Base-by-base conservation (phyloP, 371 early-diverging fungal species). In the Syncephalastrum contaminatum region DNA sequence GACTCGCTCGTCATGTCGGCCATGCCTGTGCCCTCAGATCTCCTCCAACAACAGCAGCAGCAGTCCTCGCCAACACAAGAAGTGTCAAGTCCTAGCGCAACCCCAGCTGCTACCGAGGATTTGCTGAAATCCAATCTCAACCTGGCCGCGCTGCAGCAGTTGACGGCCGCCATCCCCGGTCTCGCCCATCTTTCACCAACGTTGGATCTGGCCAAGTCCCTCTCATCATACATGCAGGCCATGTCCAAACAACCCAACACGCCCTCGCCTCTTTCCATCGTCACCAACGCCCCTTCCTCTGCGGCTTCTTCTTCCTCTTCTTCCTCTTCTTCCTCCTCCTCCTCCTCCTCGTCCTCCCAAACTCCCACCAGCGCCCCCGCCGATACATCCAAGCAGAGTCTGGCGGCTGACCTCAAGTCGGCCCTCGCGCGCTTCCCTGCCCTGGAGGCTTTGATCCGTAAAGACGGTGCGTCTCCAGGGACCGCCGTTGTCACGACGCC, bases 101-200 rank as follows among this genome's bases (percentile, higher is more conserved):
- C 44, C 25, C 7, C 51, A 14, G 15, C 36, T 58, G 25, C 52
- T 61, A 15, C 55, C 66, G 15, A 65, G 63, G 70, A 75, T 45
- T 40, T 68, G 2, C 36, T 69, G 0, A 73, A 67, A 58, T 62
- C 71, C 41, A 72, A 69, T 45, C 50, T 76, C 3, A 77, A 77
- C 43, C 57, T 77, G 27, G 65, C 67, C 5, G 69, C 77, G 12
- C 52, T 77, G 3, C 78, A 77, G 24, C 78, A 77, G 54, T 57
- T 74, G 64, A 63, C 70, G 15, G 55, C 72, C 0, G 67, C 62
- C n/a, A 67, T 74, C 43, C 72, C 75, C 5, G 62, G 65, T 22
- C 39, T 74, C 19, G 64, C 69, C 2, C 70, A 71, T 51, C 43
- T 67, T 13, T 56, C 72, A 16, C 67, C 72, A 4, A 70, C 69